Evolutionary conservation across 2,329 filamentous ascomycete genomes (phyloP).

Genomic region (Cercospora beticola): DNA sequence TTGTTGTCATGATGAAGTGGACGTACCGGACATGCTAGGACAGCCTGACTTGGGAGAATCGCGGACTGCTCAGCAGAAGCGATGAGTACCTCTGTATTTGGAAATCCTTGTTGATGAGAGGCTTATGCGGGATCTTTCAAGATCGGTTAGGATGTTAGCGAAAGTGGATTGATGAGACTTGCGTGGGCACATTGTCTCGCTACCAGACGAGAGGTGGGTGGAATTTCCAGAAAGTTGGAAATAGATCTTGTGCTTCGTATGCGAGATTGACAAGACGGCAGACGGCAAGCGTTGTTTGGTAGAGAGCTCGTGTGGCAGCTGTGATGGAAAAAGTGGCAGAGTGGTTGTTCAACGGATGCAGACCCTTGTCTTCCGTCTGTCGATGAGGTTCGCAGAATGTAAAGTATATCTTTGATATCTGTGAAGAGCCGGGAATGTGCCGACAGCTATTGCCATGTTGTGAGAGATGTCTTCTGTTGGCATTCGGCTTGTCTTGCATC

Average conservation of each 20-base stretch:
- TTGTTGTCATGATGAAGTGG: neutral
- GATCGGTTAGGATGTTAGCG: neutral
- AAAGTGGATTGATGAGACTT: neutral
- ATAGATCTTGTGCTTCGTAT: neutral
- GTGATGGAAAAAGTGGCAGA: neutral
- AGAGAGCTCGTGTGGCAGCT: neutral
- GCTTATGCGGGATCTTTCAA: neutral
- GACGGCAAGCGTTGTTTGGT: neutral
- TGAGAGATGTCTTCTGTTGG: neutral
- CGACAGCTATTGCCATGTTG: neutral
- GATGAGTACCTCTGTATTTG: neutral
- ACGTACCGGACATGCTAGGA: neutral
- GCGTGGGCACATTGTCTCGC: too few species aligned
- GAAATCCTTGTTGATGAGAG: neutral
- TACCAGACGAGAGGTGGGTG: neutral
- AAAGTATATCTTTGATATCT: neutral
- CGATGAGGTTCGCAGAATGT: neutral
- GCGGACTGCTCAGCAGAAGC: neutral
- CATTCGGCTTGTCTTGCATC: neutral
- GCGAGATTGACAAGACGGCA: neutral
- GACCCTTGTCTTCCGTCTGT: neutral
- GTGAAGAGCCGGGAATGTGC: neutral
- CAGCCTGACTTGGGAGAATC: neutral
- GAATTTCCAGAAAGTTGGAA: neutral
- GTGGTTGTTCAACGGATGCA: neutral